Conservation (phyloP, 1,284 basidiomycete species). For the Rhodotorula sp. region DNA sequence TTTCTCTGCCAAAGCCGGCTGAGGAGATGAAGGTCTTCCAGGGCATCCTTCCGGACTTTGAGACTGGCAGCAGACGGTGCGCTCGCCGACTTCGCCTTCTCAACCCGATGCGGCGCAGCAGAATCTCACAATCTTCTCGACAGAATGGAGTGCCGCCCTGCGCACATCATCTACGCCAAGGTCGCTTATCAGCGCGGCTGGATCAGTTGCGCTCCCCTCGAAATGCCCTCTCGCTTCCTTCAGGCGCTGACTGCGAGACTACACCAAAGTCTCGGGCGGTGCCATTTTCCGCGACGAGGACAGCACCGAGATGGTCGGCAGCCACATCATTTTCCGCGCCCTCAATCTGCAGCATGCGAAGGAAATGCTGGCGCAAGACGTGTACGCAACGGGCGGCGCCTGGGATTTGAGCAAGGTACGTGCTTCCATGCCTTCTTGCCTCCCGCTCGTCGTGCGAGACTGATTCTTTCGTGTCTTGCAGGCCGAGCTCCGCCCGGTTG, state of each 20-base stretch:
- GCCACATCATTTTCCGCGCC: slow-evolving; percentile 27
- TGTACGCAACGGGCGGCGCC: slow-evolving; percentile 27
- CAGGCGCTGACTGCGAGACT: neutral
- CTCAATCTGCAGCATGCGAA: slow-evolving; percentile 19
- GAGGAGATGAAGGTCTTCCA: neutral
- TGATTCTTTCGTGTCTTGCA: neutral
- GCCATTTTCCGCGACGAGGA: slow-evolving; percentile 27
- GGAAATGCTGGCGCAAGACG: slow-evolving; percentile 19
- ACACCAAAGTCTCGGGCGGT: slow-evolving; percentile 23
- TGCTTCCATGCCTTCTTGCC: neutral
- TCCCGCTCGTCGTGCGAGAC: neutral
- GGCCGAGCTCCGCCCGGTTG: neutral
- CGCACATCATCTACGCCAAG: neutral
- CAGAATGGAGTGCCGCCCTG: neutral
- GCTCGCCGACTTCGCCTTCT: neutral
- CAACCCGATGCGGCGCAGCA: neutral
- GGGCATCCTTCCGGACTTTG: neutral
- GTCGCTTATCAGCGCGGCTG: slow-evolving; percentile 1
- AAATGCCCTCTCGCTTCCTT: neutral
- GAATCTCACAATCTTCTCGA: neutral
- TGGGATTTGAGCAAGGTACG: slow-evolving; percentile 31
- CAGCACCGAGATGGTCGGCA: slow-evolving; percentile 28
- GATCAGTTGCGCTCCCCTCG: neutral
- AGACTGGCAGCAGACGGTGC: neutral
- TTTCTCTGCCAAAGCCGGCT: neutral